Conservation (phyloP, 83 land plant genomes). For the Picea abies region DNA sequence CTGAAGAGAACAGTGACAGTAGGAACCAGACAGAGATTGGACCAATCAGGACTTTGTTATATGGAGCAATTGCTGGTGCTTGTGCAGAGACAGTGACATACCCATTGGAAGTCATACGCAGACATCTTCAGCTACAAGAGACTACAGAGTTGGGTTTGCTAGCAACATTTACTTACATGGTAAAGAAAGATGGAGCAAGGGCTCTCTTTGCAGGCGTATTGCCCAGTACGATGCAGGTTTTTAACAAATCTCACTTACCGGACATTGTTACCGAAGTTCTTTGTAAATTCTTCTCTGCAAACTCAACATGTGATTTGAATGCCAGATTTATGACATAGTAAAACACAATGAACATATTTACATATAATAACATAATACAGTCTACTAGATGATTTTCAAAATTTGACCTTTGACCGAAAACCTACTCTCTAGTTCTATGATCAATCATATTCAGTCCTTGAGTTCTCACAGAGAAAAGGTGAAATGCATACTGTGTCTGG, state of each 20-base stretch:
- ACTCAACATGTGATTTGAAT: background rate
- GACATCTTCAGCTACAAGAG: slow-evolving; percentile 50
- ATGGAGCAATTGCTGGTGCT: slow-evolving; percentile 64
- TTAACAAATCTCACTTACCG: background rate
- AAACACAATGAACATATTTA: background rate
- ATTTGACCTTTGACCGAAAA: background rate
- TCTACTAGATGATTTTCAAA: background rate
- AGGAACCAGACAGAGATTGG: slow-evolving; percentile 38
- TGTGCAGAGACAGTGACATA: slow-evolving; percentile 62
- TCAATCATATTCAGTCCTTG: background rate
- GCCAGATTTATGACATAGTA: background rate
- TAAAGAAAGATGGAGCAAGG: slow-evolving; percentile 40
- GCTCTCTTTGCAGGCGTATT: slow-evolving; percentile 49
- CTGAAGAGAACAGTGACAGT: slow-evolving; percentile 12
- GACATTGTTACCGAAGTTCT: background rate
- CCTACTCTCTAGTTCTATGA: background rate
- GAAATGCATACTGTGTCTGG: background rate
- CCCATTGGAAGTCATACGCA: slow-evolving; percentile 57
- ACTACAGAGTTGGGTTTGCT: slow-evolving; percentile 29
- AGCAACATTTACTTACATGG: slow-evolving; percentile 22
- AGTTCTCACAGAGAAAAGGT: background rate
- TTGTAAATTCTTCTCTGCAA: background rate
- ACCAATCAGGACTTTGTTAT: slow-evolving; percentile 43
- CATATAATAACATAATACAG: background rate
- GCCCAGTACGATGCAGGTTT: slow-evolving; percentile 56